Percentiles rank a stretch among this genome's conserved stretches.
Evolutionary conservation across 2,329 filamentous ascomycete genomes (phyloP).

Genomic region (Aaosphaeria pasadenensis): DNA sequence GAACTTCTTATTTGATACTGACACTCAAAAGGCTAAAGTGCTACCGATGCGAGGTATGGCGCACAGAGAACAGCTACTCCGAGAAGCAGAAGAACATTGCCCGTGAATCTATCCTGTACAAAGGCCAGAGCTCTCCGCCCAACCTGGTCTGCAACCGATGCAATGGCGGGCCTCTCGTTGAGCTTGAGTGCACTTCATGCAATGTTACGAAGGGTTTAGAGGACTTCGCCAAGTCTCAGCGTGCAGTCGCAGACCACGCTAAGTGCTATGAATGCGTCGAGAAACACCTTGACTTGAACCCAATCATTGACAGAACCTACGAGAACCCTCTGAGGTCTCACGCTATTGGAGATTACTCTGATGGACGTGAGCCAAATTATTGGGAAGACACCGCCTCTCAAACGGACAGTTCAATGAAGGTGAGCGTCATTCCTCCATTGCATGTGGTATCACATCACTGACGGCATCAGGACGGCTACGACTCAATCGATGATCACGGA

Average conservation of each 20-base stretch:
- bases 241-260: conserved; percentile 43
- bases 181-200: conserved; percentile 51
- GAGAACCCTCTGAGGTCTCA: conserved; percentile 23
- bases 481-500: no score
- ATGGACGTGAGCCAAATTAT: conserved; percentile 17
- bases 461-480: no score
- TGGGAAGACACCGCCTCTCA: conserved; percentile 3
- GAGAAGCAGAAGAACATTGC: background rate
- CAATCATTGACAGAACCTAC: conserved; percentile 28
- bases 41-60: background rate
- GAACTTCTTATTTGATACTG: no score
- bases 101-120: background rate
- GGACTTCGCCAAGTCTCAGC: conserved; percentile 50
- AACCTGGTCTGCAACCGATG: background rate
- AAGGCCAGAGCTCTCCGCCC: background rate
- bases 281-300: conserved; percentile 14
- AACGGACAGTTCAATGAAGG: no score
- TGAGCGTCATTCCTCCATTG: no score
- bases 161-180: conserved; percentile 30
- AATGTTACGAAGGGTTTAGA: conserved; percentile 45
- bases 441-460: no score
- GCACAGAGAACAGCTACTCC: background rate
- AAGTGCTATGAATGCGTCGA: conserved; percentile 32
- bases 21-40: conserved; percentile 1
- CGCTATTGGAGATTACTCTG: conserved; percentile 11